Conservation (phyloP, 108 stramenopile species). For the Fistulifera solaris region DNA sequence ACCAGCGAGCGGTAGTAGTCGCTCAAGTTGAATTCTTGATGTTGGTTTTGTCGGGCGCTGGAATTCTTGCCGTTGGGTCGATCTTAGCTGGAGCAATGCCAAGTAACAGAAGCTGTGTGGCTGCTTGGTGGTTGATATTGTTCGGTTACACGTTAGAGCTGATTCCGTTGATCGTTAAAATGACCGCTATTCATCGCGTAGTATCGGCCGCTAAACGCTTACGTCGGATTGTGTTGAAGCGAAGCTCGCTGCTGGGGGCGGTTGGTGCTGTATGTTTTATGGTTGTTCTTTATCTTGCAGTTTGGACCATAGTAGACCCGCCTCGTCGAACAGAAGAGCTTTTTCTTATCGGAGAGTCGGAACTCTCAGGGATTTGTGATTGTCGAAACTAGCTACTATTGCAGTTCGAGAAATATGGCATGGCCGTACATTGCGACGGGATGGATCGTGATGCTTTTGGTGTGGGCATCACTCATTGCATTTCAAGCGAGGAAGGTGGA, state of each 20-base stretch:
- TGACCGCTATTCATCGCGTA: slow-evolving; percentile 30
- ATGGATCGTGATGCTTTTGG: slow-evolving; percentile 18
- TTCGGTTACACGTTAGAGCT: slow-evolving; percentile 30
- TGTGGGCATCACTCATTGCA: slow-evolving; percentile 20
- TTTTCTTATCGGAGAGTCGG: slow-evolving; percentile 1
- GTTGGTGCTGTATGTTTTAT: slow-evolving; percentile 7
- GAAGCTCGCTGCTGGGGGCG: slow-evolving; percentile 12
- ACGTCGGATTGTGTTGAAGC: slow-evolving; percentile 19
- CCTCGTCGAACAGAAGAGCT: slow-evolving; percentile 6
- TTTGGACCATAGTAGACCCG: slow-evolving; percentile 19
- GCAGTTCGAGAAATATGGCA: neutral
- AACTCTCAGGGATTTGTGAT: neutral
- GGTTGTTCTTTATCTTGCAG: slow-evolving; percentile 16
- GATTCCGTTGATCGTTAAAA: slow-evolving; percentile 32
- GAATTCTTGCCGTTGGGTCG: slow-evolving; percentile 21
- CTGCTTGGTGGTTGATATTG: slow-evolving; percentile 20
- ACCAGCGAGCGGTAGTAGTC: neutral
- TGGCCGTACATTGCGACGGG: slow-evolving; percentile 8
- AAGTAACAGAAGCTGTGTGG: slow-evolving; percentile 13
- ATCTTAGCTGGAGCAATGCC: slow-evolving; percentile 18
- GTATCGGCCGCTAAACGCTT: slow-evolving; percentile 11
- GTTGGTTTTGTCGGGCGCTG: slow-evolving; percentile 13
- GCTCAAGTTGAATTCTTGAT: slow-evolving; percentile 25
- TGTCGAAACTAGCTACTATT: slow-evolving; percentile 9
- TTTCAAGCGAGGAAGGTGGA: slow-evolving; percentile 25